Conservation (phyloP, 148 eudicot species). For the Silene conica region DNA sequence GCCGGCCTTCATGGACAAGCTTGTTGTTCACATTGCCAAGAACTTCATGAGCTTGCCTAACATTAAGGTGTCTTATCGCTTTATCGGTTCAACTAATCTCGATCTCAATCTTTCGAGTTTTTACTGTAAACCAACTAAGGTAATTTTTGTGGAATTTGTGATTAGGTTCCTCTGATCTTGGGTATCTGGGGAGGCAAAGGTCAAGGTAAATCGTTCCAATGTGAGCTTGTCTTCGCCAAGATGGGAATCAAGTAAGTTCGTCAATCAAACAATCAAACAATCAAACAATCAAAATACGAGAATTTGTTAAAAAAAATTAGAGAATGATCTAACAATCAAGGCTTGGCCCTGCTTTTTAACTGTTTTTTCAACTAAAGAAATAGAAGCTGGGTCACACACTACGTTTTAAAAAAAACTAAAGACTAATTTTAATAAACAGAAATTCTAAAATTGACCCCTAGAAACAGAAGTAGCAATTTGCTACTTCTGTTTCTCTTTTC, state of each 20-base stretch:
- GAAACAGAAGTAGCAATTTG: too few species aligned
- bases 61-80: constrained; percentile 57
- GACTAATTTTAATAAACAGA: too few species aligned
- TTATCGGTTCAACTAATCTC: too few species aligned
- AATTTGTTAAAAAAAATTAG: not conserved
- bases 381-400: too few species aligned
- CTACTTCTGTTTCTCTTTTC: too few species aligned
- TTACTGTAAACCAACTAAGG: too few species aligned
- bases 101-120: too few species aligned
- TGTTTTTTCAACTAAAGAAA: too few species aligned
- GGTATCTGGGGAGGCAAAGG: constrained; percentile 99
- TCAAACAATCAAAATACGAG: not conserved
- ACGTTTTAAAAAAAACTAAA: too few species aligned
- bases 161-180: constrained; percentile 82
- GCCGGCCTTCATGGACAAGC: constrained; percentile 98
- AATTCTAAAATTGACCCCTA: too few species aligned
- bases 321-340: not conserved
- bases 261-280: not conserved
- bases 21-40: constrained; percentile 80
- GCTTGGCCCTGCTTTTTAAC: too few species aligned
- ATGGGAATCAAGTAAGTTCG: constrained; percentile 86
- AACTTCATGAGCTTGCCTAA: constrained; percentile 89
- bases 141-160: not conserved
- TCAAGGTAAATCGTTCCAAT: constrained; percentile 95
- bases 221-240: constrained; percentile 93